Base-by-base conservation (phyloP, 257 asterid species). In the Scutellaria baicalensis region DNA sequence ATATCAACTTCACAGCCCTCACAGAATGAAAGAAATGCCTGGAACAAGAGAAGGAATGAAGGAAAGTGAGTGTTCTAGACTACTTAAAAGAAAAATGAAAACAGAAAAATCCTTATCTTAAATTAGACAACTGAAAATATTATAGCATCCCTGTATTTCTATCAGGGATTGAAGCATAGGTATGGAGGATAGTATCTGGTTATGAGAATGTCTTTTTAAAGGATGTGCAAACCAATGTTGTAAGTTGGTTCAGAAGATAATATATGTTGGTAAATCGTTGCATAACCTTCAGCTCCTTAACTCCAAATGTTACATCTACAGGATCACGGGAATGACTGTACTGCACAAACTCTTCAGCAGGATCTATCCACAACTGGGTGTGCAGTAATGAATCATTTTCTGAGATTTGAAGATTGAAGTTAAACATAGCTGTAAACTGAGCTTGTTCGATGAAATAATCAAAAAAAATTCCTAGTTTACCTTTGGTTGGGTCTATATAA, bases 361-460 rank as follows among this genome's bases (percentile, higher is more conserved):
- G 98, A 82, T 93, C 98, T 78, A 93, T 82, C 98, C 98, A 93
- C 75, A 93, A 72, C 86, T 93, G 98, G 65, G 98, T 93, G 84
- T 93, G 90, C 66, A 93, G 84, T 18, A 92, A 87, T 70, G 96
- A 85, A 84, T 91, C 98, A 77, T 83, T 93, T 67, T 93, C 98
- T 93, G 90, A 45, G 81, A 79, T 75, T 1, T 70, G 70, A 72
- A 77, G 43, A 59, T 47, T 14, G 57, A 59, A 44, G 49, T 35
- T 81, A 70, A 70, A 70, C 47, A 21, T 58, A 23, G 21, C 42
- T 64, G 57, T 44, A 48, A 72, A 27, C 20, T 38, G 65, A 72
- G 63, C 44, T 33, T 51, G 54, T 27, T 33, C 14, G 62, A 45
- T 35, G 8, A 69, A 59, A 54, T 8, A 45, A 69, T 43, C 23